A percentile compares a stretch with the other conserved stretches of the same genome.
Evolutionary conservation across 2,329 filamentous ascomycete genomes (phyloP).

Genomic region (Phoma herbarum): DNA sequence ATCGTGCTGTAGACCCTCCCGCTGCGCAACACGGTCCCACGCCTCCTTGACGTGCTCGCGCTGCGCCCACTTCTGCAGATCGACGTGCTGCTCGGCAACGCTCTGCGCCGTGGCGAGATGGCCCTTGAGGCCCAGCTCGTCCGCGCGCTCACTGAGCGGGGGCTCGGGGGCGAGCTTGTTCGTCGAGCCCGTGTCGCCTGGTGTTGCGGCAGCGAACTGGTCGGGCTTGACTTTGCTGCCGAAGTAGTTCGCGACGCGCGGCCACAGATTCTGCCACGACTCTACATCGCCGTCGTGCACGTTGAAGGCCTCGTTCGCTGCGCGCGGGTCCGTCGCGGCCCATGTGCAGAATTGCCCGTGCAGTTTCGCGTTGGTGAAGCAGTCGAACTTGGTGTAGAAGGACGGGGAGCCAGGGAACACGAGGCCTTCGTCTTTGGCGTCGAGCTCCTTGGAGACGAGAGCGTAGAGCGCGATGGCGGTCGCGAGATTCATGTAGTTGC

Average conservation of each 20-base stretch:
- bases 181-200: not conserved
- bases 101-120: not conserved
- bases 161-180: not conserved
- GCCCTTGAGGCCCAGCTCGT: not conserved
- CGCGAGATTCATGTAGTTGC: slow-evolving; percentile 51
- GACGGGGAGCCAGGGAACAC: not conserved
- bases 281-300: not conserved
- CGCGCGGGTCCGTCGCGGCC: not conserved
- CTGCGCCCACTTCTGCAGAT: not conserved
- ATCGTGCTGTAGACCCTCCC: not conserved
- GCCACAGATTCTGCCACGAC: not conserved
- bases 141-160: not conserved
- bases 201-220: not conserved
- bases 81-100: not conserved
- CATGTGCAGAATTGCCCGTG: not conserved
- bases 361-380: not conserved
- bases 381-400: not conserved
- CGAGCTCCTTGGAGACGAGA: not conserved
- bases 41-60: not conserved
- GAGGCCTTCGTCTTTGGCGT: not conserved
- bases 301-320: not conserved
- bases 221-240: not conserved
- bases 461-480: slow-evolving; percentile 43
- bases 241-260: not conserved
- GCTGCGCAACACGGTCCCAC: not conserved